Percentiles rank a stretch among this genome's conserved stretches.
Conservation (phyloP, 257 asterid genomes). For the Primulina huaijiensis region DNA sequence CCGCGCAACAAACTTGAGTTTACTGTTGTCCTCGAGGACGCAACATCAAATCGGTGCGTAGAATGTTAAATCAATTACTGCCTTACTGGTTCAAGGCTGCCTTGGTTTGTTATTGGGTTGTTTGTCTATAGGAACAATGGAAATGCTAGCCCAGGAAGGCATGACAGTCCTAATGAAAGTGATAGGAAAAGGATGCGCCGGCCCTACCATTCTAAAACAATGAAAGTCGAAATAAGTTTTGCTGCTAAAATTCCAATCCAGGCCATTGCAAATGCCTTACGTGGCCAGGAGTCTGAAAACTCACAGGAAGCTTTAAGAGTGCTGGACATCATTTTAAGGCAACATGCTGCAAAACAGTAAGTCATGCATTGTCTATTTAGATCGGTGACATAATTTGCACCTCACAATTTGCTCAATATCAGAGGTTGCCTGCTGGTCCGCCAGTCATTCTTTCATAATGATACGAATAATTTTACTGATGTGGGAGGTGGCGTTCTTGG, state of each 20-base stretch:
- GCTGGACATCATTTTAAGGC: constrained; percentile 58
- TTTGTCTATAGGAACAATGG: constrained; percentile 34
- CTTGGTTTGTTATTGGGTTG: constrained; percentile 19
- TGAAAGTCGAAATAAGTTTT: constrained; percentile 52
- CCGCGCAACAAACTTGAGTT: constrained; percentile 60
- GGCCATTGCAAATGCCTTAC: constrained; percentile 49
- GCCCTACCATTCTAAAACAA: constrained; percentile 45
- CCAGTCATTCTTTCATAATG: constrained; percentile 78
- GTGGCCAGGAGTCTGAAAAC: constrained; percentile 59
- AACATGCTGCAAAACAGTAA: constrained; percentile 59
- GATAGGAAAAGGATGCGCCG: constrained; percentile 47
- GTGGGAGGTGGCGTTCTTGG: constrained; percentile 94
- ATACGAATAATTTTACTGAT: constrained; percentile 61
- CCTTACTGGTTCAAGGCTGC: not conserved
- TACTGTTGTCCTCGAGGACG: constrained; percentile 56
- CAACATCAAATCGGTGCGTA: constrained; percentile 60
- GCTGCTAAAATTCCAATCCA: constrained; percentile 63
- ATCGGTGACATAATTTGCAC: not conserved
- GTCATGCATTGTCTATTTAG: not conserved
- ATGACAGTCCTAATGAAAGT: constrained; percentile 37
- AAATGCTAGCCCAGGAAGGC: constrained; percentile 36
- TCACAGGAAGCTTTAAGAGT: constrained; percentile 77
- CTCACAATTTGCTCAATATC: constrained; percentile 25
- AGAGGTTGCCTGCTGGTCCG: constrained; percentile 90
- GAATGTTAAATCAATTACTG: not conserved